Evolutionary conservation across 129 eudicot species (phyloP), one percentile per base, ranked within the genome.

Genomic region (Centaurea solstitialis): DNA sequence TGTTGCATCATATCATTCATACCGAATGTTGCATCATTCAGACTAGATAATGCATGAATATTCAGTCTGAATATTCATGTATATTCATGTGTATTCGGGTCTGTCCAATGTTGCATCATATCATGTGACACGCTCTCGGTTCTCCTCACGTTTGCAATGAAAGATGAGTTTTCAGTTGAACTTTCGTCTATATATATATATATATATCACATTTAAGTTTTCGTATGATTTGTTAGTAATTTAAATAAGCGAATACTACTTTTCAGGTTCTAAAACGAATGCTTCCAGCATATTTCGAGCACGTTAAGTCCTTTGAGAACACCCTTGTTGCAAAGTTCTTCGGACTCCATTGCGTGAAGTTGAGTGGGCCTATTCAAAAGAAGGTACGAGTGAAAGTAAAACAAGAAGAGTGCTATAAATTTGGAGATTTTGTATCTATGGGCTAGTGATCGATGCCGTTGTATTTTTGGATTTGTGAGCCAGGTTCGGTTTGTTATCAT

Each of bases 401-500:
- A 33, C 8, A 8, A 10, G 9, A 53, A 53, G 64, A 53, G 4
- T 15, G 64, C 22, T 53, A 43, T 53, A 37, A 30, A 26, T 73
- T 66, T 64, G 45, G 47, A 80, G 79, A 80, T 59, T 79, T 71
- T 71, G 73, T 65, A 73, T 73, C 67, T 62, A 26, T 0, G 11
- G 41, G 69, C 15, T 15, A 40, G 28, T 71, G 77, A 68, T 64
- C 23, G 72, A 59, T 70, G 21, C 57, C 45, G 18, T 40, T 62
- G 43, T 23, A 75, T 26, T 64, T 59, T n/a, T 82, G 20, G 76
- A n/a, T 68, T 79, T 28, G 62, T 81, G 72, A 75, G 72, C 22
- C 90, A 94, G 98, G 97, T 92, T 47, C 90, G 97, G 78, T 94
- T 94, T 85, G 91, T 94, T 26, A 92, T 94, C 40, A 94, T 94